phyloP scores from a whole-genome alignment of 345 rosid species.

The Acer campestre region DNA sequence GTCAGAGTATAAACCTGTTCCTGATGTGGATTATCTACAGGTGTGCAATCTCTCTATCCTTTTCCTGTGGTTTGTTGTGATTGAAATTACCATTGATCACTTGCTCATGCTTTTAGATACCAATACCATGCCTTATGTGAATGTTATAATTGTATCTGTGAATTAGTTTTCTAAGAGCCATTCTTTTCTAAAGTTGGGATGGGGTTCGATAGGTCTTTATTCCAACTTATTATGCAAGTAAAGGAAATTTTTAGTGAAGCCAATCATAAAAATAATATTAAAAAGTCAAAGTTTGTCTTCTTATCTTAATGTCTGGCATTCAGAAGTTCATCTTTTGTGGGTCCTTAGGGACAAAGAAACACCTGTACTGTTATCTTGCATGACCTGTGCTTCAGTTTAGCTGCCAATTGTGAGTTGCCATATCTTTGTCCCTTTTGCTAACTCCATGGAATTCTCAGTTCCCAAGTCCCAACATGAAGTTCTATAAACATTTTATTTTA shows the following conservation, averaged over 20 bases:
- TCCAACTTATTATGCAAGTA: neutral
- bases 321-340: neutral
- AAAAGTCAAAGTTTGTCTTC: no score
- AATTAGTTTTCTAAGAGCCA: neutral
- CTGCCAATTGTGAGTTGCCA: neutral
- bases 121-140: neutral
- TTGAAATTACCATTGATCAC: no score
- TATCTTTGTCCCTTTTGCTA: neutral
- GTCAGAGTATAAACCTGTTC: conserved; percentile 65
- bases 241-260: neutral
- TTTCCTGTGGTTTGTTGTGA: neutral
- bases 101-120: neutral
- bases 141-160: neutral
- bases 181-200: neutral
- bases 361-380: neutral
- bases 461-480: neutral
- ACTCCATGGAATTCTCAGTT: neutral
- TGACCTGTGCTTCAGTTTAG: neutral
- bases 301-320: neutral
- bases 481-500: neutral
- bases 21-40: conserved; percentile 95
- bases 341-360: neutral
- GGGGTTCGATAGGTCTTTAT: neutral
- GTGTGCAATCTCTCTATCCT: conserved; percentile 33
- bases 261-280: no score